phyloP scores from a whole-genome alignment of 371 early-diverging fungal species.

The Blakeslea trispora region DNA sequence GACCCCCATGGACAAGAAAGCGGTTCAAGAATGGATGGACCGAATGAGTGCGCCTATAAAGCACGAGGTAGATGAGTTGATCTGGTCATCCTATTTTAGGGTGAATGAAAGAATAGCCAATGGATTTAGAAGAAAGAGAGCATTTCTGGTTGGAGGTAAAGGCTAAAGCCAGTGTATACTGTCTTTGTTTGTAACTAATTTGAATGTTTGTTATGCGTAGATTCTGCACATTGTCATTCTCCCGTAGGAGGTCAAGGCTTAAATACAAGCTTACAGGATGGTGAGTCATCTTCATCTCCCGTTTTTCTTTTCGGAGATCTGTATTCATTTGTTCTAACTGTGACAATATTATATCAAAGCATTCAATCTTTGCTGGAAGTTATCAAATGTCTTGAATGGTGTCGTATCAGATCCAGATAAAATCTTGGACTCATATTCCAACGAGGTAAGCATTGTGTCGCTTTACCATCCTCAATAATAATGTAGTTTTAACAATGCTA shows the following conservation, averaged over 20 bases:
- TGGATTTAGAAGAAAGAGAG: constrained; percentile 34
- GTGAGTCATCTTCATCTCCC: constrained; percentile 13
- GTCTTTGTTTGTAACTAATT: no score
- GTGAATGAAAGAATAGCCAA: constrained; percentile 50
- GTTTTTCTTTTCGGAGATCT: no score
- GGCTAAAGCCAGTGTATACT: neutral
- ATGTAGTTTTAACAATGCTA: no score
- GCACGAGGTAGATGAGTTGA: constrained; percentile 5
- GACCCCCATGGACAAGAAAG: constrained; percentile 5
- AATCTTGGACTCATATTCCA: constrained; percentile 36
- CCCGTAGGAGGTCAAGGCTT: constrained; percentile 39
- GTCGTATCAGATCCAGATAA: constrained; percentile 27
- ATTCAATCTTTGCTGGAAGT: constrained; percentile 47
- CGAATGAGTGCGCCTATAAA: constrained; percentile 11
- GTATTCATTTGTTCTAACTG: no score
- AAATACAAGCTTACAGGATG: constrained; percentile 42
- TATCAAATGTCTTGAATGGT: constrained; percentile 36
- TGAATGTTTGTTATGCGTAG: constrained; percentile 7
- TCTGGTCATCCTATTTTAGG: constrained; percentile 31
- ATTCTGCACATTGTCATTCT: constrained; percentile 48
- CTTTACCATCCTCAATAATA: no score
- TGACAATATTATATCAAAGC: constrained; percentile 23
- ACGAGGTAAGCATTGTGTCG: constrained; percentile 24
- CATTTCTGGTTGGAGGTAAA: constrained; percentile 45
- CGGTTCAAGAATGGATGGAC: constrained; percentile 18